Evolutionary conservation across 1,284 basidiomycete genomes (phyloP).

Genomic region (Ganoderma sinense): DNA sequence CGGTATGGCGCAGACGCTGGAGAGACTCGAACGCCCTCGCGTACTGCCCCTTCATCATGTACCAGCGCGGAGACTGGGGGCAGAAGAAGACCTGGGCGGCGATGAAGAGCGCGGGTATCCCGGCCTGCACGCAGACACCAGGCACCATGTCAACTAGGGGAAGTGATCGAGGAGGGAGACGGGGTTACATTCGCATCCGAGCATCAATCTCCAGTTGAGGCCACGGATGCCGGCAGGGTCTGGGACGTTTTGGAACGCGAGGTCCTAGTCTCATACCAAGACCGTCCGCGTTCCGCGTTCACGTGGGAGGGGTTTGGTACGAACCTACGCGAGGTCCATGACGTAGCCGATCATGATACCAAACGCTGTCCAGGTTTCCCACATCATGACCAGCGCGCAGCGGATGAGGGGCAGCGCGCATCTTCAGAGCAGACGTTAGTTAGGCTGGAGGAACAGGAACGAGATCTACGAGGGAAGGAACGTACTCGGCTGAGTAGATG

Average conservation of each 20-base stretch:
- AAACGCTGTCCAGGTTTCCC: conserved; percentile 80
- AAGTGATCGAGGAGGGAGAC: neutral
- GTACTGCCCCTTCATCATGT: conserved; percentile 74
- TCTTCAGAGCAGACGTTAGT: neutral
- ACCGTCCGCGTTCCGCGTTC: too few species aligned
- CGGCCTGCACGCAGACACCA: conserved; percentile 46
- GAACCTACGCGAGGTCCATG: conserved; percentile 59
- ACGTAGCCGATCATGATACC: conserved; percentile 74
- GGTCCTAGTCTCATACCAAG: too few species aligned
- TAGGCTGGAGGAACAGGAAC: too few species aligned
- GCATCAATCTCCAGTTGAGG: conserved; percentile 75
- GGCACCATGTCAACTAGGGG: neutral
- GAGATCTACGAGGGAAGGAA: neutral
- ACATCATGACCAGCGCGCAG: conserved; percentile 83
- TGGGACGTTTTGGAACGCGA: conserved; percentile 63
- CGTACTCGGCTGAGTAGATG: conserved; percentile 67
- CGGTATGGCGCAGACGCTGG: conserved; percentile 66
- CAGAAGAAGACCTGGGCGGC: conserved; percentile 62
- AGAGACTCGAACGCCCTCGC: conserved; percentile 71
- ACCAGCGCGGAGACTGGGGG: conserved; percentile 76
- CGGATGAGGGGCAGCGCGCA: conserved; percentile 75
- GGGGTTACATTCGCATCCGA: conserved; percentile 52
- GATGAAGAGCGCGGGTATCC: conserved; percentile 67
- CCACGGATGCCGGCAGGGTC: conserved; percentile 54
- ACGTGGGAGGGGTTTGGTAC: too few species aligned